Evolutionary conservation across 306 rosid genomes (phyloP), one percentile per base, ranked within the genome.

Genomic region (Cucumis melo): DNA sequence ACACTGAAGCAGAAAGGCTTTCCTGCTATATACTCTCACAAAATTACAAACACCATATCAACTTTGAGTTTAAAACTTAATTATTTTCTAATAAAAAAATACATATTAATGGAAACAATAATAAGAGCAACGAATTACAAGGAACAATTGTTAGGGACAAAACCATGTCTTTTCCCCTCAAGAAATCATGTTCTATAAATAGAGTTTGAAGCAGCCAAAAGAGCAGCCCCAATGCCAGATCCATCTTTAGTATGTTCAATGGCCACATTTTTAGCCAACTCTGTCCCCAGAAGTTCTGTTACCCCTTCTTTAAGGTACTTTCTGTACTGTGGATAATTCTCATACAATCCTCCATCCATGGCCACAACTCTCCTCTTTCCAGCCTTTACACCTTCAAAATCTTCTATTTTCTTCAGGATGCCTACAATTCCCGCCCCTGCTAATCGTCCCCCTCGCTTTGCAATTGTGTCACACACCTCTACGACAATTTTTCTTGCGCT

Each of bases 341-440:
- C 96, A 34, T 93, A 90, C 74, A 93, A 82, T 64, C 97, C 97
- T 78, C 97, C 98, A 85, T 93, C 98, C 77, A 93, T 86, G 4
- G 97, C 98, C 70, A 93, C 98, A 42, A 91, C 98, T 15, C 85
- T 86, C 82, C 97, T 88, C 80, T 88, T 93, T n/a, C 93, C 89
- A 79, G 85, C 87, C 65, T 88, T 73, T 27, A 82, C 20, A 51
- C 87, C 96, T 78, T 78, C 76, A 16, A 88, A 83, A 27, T 91
- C 91, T 77, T 91, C 98, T 91, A 93, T 87, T 84, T 93, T 93
- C 21, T 87, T 88, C 80, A 93, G 85, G 76, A 93, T 84, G 44
- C 94, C 98, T 17, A 93, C 97, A 50, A 93, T 86, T 72, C 98
- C 98, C 17, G 98, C 98, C 66, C 98, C 98, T 4, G 96, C 97